Evolutionary conservation across 148 eudicot genomes (phyloP), one percentile per base, ranked within the genome.

Genomic region (Camellia lanceoleosa): DNA sequence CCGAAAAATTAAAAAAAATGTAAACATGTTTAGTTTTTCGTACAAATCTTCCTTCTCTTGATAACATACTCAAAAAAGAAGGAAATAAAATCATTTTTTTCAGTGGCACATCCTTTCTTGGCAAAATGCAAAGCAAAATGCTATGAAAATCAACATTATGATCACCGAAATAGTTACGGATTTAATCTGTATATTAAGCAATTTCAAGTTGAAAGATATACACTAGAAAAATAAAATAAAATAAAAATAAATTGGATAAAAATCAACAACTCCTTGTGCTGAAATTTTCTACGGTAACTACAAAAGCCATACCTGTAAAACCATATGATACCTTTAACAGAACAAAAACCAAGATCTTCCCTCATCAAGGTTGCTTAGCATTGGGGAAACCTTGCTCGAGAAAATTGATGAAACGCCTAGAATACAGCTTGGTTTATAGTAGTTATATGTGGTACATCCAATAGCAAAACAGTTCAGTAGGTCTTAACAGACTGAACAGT

Each of bases 331-430:
- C 47, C 38, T 30, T 12, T 15, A 55, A 0, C 7, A 46, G 18
- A 42, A 38, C 43, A 74, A 80, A 74, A 81, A 68, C 55, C 2
- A 65, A 38, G n/a, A 58, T 8, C 8, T 62, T 42, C 80, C 38
- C 71, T 82, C 38, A 30, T 30, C 69, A 87, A 15, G 80, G 79
- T 69, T 63, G 81, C 23, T 78, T 83, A 15, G 93, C 90, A 49
- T 75, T 75, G 11, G 98, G 97, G 68, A 96, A 96, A 67, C 93
- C 91, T 84, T 68, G 92, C 80, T 87, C 88, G 66, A 96, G 80
- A 84, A 89, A 96, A 77, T 68, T 75, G 60, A 93, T 76, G 82
- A 96, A 96, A 13, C 99, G 97, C 64, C 71, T 79, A 0, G 98
- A 87, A 73, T 96, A 96, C 41, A 85, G 68, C 72, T 88, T 20